Conservation (phyloP, 768 basidiomycete genomes). For the Pleurotus platypus region DNA sequence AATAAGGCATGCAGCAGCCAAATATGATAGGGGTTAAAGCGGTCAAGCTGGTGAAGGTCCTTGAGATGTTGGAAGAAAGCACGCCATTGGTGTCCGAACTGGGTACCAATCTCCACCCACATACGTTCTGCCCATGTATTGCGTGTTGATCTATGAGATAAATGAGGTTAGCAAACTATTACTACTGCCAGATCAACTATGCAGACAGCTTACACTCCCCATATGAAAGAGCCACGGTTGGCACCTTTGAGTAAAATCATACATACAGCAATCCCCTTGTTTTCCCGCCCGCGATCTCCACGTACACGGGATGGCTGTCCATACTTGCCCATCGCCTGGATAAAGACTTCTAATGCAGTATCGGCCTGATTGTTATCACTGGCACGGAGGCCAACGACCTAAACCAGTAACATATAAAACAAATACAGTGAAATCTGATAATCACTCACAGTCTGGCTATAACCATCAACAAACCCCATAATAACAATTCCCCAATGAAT, state of each 20-base stretch:
- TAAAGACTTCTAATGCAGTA: conserved; percentile 24
- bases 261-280: conserved; percentile 22
- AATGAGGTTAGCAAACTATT: too few relatives aligned
- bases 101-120: conserved; percentile 34
- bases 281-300: conserved; percentile 32
- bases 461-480: conserved; percentile 22
- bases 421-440: neutral
- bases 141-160: conserved; percentile 19
- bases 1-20: conserved; percentile 38
- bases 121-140: conserved; percentile 35
- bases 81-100: conserved; percentile 31
- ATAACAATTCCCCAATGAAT: conserved; percentile 25
- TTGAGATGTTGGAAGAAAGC: conserved; percentile 33
- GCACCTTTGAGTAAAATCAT: conserved; percentile 31
- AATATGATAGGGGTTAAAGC: conserved; percentile 20
- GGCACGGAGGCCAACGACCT: conserved; percentile 22
- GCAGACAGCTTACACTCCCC: conserved; percentile 18
- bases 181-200: too few relatives aligned
- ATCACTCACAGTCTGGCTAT: conserved; percentile 16
- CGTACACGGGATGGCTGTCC: conserved; percentile 25
- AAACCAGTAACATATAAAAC: conserved; percentile 10
- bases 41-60: conserved; percentile 24
- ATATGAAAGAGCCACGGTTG: conserved; percentile 27
- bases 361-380: conserved; percentile 22
- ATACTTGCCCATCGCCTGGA: conserved; percentile 16